Conservation (phyloP, 2,329 filamentous ascomycete species). For the Monilinia fructigena region DNA sequence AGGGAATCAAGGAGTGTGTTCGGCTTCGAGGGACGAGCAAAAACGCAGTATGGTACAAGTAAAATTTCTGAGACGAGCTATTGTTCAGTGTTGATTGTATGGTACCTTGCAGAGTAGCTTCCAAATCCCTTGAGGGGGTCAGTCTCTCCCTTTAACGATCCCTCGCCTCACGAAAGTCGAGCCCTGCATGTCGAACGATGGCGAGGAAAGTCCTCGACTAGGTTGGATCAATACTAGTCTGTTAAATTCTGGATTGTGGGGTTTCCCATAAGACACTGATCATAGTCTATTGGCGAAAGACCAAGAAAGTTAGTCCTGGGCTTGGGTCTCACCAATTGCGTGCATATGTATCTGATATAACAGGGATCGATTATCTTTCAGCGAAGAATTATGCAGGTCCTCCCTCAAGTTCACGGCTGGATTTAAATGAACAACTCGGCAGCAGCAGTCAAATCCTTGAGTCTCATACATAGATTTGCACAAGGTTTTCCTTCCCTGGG, state of each 20-base stretch:
- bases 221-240: slow-evolving; percentile 30
- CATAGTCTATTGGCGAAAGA: slow-evolving; percentile 19
- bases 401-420: slow-evolving; percentile 13
- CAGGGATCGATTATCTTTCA: slow-evolving; percentile 3
- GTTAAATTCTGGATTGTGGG: slow-evolving; percentile 27
- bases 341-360: slow-evolving; percentile 24
- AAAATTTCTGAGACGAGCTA: slow-evolving; percentile 21
- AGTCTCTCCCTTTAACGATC: slow-evolving; percentile 25
- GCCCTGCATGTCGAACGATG: slow-evolving; percentile 22
- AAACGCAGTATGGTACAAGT: slow-evolving; percentile 18
- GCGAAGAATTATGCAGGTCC: slow-evolving; percentile 18
- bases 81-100: slow-evolving; percentile 20
- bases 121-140: slow-evolving; percentile 29
- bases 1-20: slow-evolving; percentile 18
- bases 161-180: slow-evolving; percentile 21
- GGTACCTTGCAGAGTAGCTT: slow-evolving; percentile 32
- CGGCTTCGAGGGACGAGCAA: slow-evolving; percentile 4
- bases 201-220: slow-evolving; percentile 27
- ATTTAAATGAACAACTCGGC: not conserved
- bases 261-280: slow-evolving; percentile 24
- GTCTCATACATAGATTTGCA: slow-evolving; percentile 13
- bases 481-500: slow-evolving; percentile 14
- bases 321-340: slow-evolving; percentile 22
- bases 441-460: not conserved
- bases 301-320: slow-evolving; percentile 1